These are phyloP conservation scores for Typha latifolia DNA, from an alignment of 176 grass and related monocot species.

Conservation along the genomic window DNA sequence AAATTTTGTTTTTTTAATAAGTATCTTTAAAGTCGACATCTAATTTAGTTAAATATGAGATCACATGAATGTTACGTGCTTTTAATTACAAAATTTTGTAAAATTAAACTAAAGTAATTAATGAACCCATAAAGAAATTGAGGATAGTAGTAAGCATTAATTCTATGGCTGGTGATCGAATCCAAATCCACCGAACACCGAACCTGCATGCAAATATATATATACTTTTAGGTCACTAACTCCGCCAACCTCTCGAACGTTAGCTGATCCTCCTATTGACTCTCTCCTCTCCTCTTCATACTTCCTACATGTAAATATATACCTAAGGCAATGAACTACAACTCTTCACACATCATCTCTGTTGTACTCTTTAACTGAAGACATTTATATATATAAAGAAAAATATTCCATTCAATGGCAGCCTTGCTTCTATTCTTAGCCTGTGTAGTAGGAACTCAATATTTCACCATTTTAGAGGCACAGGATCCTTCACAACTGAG, in stretches of 20 bases:
- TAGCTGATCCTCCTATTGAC: slow-evolving; percentile 85
- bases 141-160: no score
- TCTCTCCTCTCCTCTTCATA: slow-evolving; percentile 14
- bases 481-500: slow-evolving; percentile 61
- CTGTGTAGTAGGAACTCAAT: slow-evolving; percentile 12
- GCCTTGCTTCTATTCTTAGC: slow-evolving; percentile 18
- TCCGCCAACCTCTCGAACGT: slow-evolving; percentile 45
- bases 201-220: neutral
- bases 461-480: slow-evolving; percentile 22
- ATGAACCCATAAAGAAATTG: no score
- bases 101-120: no score
- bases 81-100: no score
- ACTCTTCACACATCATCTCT: slow-evolving; percentile 27
- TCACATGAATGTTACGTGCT: no score
- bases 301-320: slow-evolving; percentile 1
- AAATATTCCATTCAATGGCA: slow-evolving; percentile 10
- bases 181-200: slow-evolving; percentile 48
- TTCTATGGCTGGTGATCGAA: slow-evolving; percentile 59
- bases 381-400: no score
- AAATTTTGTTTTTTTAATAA: no score
- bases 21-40: no score
- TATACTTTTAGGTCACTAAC: slow-evolving; percentile 42
- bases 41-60: no score
- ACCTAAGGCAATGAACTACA: slow-evolving; percentile 20
- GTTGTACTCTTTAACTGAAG: neutral